Evolutionary conservation across 2,329 filamentous ascomycete genomes (phyloP).

Genomic region (Xylaria sp.): DNA sequence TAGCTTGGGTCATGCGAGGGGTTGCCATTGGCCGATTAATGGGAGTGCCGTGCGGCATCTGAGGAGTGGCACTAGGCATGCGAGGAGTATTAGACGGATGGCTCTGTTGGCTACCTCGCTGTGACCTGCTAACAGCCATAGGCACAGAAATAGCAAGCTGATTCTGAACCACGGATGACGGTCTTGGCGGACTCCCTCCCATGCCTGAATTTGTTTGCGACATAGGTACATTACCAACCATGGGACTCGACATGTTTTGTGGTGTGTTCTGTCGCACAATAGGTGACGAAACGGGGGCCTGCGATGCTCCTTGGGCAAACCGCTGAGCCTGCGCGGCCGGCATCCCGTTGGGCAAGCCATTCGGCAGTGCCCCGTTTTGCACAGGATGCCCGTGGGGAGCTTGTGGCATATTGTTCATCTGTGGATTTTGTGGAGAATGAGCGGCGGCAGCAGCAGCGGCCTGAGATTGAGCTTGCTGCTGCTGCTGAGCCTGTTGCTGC

Average conservation of each 20-base stretch:
- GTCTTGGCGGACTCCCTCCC: slow-evolving; percentile 74
- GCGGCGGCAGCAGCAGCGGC: slow-evolving; percentile 48
- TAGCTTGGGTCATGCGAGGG: slow-evolving; percentile 71
- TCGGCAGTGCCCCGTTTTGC: slow-evolving; percentile 53
- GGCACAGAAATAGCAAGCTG: slow-evolving; percentile 67
- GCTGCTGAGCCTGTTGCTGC: slow-evolving; percentile 56
- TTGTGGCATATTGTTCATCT: slow-evolving; percentile 52
- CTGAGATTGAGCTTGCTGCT: slow-evolving; percentile 34
- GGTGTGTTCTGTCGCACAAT: slow-evolving; percentile 71
- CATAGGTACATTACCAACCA: slow-evolving; percentile 71
- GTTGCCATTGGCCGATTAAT: slow-evolving; percentile 65
- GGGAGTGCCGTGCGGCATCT: slow-evolving; percentile 69
- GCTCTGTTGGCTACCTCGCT: slow-evolving; percentile 73
- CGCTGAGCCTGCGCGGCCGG: slow-evolving; percentile 58
- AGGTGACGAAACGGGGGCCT: slow-evolving; percentile 75
- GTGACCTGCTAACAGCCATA: slow-evolving; percentile 71
- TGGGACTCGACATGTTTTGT: slow-evolving; percentile 73
- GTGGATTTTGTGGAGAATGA: slow-evolving; percentile 48
- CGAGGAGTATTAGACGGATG: slow-evolving; percentile 72
- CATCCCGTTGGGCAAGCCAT: slow-evolving; percentile 56
- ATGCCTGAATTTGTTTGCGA: slow-evolving; percentile 74
- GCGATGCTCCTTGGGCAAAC: slow-evolving; percentile 67
- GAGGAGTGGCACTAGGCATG: slow-evolving; percentile 70
- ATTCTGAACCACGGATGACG: slow-evolving; percentile 72
- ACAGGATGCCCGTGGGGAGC: slow-evolving; percentile 58